Conservation (phyloP, 257 asterid genomes). For the Solanum arcanum region DNA sequence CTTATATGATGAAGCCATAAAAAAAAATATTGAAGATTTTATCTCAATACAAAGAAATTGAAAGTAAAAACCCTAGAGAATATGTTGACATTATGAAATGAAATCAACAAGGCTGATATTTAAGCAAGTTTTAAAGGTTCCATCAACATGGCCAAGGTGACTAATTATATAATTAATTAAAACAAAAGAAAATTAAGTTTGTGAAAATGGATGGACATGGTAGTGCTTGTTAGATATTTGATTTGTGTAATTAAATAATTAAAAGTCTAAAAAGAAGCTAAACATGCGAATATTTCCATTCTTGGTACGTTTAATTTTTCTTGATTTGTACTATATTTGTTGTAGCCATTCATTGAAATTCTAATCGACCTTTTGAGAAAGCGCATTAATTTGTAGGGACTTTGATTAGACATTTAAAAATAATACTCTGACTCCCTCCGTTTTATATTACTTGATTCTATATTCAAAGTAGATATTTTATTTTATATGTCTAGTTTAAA, state of each 20-base stretch:
- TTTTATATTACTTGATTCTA: too few species aligned
- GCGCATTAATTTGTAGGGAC: background rate
- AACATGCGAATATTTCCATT: background rate
- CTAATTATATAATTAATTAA: background rate
- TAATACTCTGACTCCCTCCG: rapidly evolving
- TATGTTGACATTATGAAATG: background rate
- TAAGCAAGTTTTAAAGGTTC: background rate
- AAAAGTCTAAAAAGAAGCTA: background rate
- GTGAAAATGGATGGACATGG: background rate
- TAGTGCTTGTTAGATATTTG: background rate
- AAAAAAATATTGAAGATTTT: background rate
- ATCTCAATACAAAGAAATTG: background rate
- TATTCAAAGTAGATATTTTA: background rate
- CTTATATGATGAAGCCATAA: background rate
- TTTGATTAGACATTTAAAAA: background rate
- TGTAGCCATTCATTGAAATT: background rate
- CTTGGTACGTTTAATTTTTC: background rate
- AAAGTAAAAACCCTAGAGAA: background rate
- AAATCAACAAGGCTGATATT: background rate
- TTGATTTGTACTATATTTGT: background rate
- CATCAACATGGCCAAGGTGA: background rate
- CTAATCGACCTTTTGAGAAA: background rate
- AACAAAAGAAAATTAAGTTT: background rate
- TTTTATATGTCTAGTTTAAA: background rate
- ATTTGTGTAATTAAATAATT: background rate